Conservation (phyloP, 805 yeast genomes). For the Nematodospora valgi region DNA sequence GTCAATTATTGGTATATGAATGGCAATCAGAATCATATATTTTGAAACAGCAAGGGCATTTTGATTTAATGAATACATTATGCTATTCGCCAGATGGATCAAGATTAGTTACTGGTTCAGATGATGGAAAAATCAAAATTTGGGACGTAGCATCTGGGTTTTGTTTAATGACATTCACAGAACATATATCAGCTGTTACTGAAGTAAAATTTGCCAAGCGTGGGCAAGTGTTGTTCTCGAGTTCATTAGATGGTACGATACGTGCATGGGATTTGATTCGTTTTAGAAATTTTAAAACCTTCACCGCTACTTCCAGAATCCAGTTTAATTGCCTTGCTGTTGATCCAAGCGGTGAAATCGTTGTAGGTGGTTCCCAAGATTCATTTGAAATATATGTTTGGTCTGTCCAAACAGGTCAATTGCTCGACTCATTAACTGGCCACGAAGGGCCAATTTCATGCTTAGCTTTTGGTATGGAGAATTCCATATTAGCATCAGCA, state of each 20-base stretch:
- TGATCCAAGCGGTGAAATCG: conserved; percentile 96
- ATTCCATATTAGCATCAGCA: conserved; percentile 76
- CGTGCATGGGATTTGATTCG: conserved; percentile 96
- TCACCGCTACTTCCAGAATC: conserved; percentile 84
- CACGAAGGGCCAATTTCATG: conserved; percentile 95
- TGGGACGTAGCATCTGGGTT: conserved; percentile 96
- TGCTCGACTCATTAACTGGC: conserved; percentile 83
- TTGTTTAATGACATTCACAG: conserved; percentile 86
- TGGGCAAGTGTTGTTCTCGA: conserved; percentile 87
- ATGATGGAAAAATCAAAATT: conserved; percentile 93
- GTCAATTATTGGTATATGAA: conserved; percentile 95
- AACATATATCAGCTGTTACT: conserved; percentile 86
- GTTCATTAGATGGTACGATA: conserved; percentile 94
- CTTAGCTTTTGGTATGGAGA: conserved; percentile 79
- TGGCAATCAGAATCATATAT: conserved; percentile 98
- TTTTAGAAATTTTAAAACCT: conserved; percentile 90
- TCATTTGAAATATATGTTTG: conserved; percentile 90
- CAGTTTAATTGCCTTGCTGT: conserved; percentile 89
- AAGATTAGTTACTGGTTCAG: conserved; percentile 87
- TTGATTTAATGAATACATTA: conserved; percentile 80
- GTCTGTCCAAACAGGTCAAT: conserved; percentile 95
- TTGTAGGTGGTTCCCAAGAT: conserved; percentile 91
- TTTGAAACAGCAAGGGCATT: conserved; percentile 95
- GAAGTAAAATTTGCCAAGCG: conserved; percentile 81
- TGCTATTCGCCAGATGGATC: conserved; percentile 95